Evolutionary conservation across 306 rosid genomes (phyloP), one percentile per base, ranked within the genome.

Genomic region (Leucaena leucocephala): DNA sequence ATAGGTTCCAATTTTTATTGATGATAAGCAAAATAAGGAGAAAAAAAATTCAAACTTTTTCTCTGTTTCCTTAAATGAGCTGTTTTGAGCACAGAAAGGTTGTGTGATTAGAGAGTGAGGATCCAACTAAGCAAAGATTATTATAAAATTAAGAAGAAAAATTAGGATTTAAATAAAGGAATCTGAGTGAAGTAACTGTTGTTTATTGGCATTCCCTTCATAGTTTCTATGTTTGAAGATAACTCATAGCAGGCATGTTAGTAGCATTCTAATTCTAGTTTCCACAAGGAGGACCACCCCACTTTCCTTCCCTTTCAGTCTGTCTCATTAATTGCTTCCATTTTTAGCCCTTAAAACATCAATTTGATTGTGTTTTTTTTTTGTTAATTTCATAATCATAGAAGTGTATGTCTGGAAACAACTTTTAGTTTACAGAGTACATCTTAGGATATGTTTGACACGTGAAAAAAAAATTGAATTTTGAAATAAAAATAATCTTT

Each of bases 191-290:
- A 2, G 50, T 75, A 76, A 76, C 14, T 71, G 34, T 62, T 71
- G 33, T n/a, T 8, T 55, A 34, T 33, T 12, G 5, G 33, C 42
- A 7, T 71, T 71, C 61, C 48, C 61, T 48, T 66, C 39, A 76
- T 77, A 3, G 62, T 55, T 62, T 54, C 68, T 33, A 52, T 45
- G 76, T 76, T 72, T 77, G 46, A 78, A 68, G 82, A 77, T 63
- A 77, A 36, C 52, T 68, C 79, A 19, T 75, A 17, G 59, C 46
- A 40, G 39, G 67, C 34, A 57, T 75, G 80, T 74, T 72, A 78
- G 78, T 54, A 64, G 19, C 69, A 71, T 75, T 71, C 61, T 58
- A 19, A 17, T 55, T 8, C 62, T 75, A 4, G 65, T 49, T 67
- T 57, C 46, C 52, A 50, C 57, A 12, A 22, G 74, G 27, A 27